phyloP scores from a whole-genome alignment of 1,284 basidiomycete species.

The Boletus sp. region DNA sequence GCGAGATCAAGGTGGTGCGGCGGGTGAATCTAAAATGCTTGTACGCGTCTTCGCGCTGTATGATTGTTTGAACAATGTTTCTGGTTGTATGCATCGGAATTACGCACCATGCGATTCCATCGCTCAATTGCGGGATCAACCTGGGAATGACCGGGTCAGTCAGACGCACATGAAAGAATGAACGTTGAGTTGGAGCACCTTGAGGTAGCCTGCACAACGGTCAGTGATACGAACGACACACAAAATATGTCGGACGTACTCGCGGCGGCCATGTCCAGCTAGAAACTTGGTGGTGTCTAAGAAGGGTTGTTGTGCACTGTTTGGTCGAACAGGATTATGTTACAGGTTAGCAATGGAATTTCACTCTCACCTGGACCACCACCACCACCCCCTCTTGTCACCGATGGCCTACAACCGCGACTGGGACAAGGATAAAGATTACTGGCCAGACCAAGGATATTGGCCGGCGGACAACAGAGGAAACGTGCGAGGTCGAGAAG shows the following conservation, averaged over 20 bases:
- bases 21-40: slow-evolving; percentile 79
- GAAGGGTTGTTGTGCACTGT: slow-evolving; percentile 40
- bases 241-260: slow-evolving; percentile 29
- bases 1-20: slow-evolving; percentile 55
- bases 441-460: slow-evolving; percentile 48
- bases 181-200: slow-evolving; percentile 19
- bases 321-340: slow-evolving; percentile 31
- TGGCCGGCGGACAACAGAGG: slow-evolving; percentile 46
- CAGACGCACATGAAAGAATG: not conserved
- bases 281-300: slow-evolving; percentile 15
- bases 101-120: slow-evolving; percentile 74
- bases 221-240: slow-evolving; percentile 16
- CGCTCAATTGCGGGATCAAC: slow-evolving; percentile 80
- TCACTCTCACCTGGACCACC: slow-evolving; percentile 10
- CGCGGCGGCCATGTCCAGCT: slow-evolving; percentile 35
- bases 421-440: slow-evolving; percentile 77
- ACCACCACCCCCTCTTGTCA: slow-evolving; percentile 20
- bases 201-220: slow-evolving; percentile 32
- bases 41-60: slow-evolving; percentile 79
- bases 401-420: slow-evolving; percentile 77
- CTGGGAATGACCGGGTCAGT: slow-evolving; percentile 43
- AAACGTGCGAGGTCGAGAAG: slow-evolving; percentile 59
- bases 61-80: slow-evolving; percentile 6
- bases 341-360: slow-evolving; percentile 11
- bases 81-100: slow-evolving; percentile 5